Evolutionary conservation across 495 filamentous ascomycete species (phyloP), one percentile per base, ranked within the genome.

Genomic region (Neurospora sp.): DNA sequence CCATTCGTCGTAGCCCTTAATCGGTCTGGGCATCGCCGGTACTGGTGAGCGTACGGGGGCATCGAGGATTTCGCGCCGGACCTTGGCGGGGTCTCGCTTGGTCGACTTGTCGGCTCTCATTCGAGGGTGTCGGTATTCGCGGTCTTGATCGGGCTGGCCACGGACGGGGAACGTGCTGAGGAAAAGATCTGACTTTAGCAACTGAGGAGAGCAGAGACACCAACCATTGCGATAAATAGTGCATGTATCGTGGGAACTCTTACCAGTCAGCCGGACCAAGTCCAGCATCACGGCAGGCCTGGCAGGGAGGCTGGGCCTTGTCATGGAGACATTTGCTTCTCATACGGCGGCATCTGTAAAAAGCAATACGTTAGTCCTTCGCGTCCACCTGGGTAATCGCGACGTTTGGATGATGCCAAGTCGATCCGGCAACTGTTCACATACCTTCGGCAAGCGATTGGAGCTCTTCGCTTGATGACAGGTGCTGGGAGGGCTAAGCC

Each of bases 381-480:
- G 54, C 54, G 12, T 35, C 12, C 54, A 66, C 11, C 16, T 31
- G 54, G 5, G 12, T 66, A 9, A 70, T 42, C 23, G 14, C 39
- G 44, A 59, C 38, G 59, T 69, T 39, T 66, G 23, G n/a, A 40
- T 31, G 38, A 69, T 62, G 44, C 11, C 27, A 62, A 38, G 66
- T 40, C 27, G 35, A 71, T 69, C 44, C 46, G 71, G 75, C 75
- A 78, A 72, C 39, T 16, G n/a, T 46, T 39, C 11, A 76, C 81
- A 48, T 78, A 86, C 84, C 84, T 84, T 78, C 84, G 84, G 74
- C 84, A 86, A 74, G 84, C 84, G 74, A 86, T 85, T 31, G 84
- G 83, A 46, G 84, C 79, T 69, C 84, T 81, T 73, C 83, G 80
- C 75, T 85, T 85, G 75, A 84, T 77, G 37, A 74, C 71, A n/a